Base-by-base conservation (phyloP, 2,329 filamentous ascomycete genomes). In the Grosmannia penicillata region DNA sequence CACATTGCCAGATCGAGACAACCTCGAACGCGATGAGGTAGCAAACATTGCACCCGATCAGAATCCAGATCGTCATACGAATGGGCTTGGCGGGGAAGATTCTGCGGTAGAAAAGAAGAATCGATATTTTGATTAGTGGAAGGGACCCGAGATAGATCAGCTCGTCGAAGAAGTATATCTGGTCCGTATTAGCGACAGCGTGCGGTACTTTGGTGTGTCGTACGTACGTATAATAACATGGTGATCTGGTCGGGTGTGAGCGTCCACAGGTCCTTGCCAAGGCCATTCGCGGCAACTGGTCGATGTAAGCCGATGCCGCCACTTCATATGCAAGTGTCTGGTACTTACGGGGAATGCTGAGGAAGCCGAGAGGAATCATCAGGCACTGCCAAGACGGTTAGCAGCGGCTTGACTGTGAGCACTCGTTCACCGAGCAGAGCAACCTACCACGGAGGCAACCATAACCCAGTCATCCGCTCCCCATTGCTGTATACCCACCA, bases 221-320 rank as follows among this genome's bases (percentile, higher is more conserved):
- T n/a, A 22, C 50, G 47, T 23, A 53, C 56, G 33, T 57, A 55
- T 29, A 65, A 57, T 41, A 63, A 54, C 4, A 51, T 39, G 1
- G 60, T 64, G 38, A 66, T 57, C 28, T 62, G 48, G n/a, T 62
- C 50, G 25, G 57, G 56, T 1, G 55, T 49, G 5, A 66, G 49
- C 24, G 53, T 58, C 62, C 63, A 66, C 44, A 65, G 59, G 40
- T 66, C 61, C 21, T 49, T 52, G 8, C 63, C 62, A 6, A 65
- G 51, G 3, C 62, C 63, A 30, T 52, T 41, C 9, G 58, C 39
- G 10, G 56, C 51, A 37, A 66, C 60, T 58, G 47, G 9, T 18
- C 13, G 21, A 3, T 4, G 36, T 17, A 19, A 34, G 30, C 47
- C 35, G 8, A 2, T 10, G 22, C 32, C n/a, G 25, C 30, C 23